phyloP scores from a whole-genome alignment of 2,329 filamentous ascomycete genomes.

The Phialemonium atrogriseum region DNA sequence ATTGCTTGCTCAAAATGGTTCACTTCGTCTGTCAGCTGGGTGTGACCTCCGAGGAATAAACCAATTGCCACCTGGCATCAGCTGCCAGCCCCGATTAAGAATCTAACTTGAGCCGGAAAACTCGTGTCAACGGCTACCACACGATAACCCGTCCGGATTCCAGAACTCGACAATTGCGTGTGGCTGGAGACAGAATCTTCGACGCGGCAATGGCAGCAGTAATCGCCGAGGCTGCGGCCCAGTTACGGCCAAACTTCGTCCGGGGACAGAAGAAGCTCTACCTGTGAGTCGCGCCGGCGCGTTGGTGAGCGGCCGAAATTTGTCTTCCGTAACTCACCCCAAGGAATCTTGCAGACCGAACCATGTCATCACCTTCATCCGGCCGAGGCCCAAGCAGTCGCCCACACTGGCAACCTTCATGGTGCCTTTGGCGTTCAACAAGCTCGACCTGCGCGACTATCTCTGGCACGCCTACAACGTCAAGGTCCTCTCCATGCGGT shows the following conservation, averaged over 20 bases:
- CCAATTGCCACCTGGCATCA: too few species aligned
- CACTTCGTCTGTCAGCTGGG: too few species aligned
- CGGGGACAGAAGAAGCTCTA: slow-evolving; percentile 47
- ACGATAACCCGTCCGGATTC: too few species aligned
- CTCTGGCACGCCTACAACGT: slow-evolving; percentile 80
- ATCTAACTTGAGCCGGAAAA: too few species aligned
- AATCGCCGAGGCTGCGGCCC: slow-evolving; percentile 25
- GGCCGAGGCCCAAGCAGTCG: slow-evolving; percentile 58
- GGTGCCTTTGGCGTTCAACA: slow-evolving; percentile 87
- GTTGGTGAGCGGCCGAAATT: too few species aligned
- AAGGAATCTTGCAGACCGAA: slow-evolving; percentile 53
- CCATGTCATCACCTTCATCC: slow-evolving; percentile 72
- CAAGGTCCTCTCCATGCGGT: slow-evolving; percentile 63
- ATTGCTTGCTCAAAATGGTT: too few species aligned
- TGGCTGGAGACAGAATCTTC: too few species aligned
- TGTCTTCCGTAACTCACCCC: slow-evolving; percentile 1
- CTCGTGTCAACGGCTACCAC: not conserved
- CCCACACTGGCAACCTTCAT: slow-evolving; percentile 82
- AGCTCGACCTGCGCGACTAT: slow-evolving; percentile 94
- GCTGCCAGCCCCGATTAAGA: too few species aligned
- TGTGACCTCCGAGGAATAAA: too few species aligned
- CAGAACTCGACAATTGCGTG: too few species aligned
- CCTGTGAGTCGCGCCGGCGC: slow-evolving; percentile 32
- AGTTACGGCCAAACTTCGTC: slow-evolving; percentile 31
- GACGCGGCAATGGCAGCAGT: slow-evolving; percentile 11